These are phyloP conservation scores for Mortierella sp. DNA, from an alignment of 371 early-diverging fungal genomes.

Conservation along the genomic window DNA sequence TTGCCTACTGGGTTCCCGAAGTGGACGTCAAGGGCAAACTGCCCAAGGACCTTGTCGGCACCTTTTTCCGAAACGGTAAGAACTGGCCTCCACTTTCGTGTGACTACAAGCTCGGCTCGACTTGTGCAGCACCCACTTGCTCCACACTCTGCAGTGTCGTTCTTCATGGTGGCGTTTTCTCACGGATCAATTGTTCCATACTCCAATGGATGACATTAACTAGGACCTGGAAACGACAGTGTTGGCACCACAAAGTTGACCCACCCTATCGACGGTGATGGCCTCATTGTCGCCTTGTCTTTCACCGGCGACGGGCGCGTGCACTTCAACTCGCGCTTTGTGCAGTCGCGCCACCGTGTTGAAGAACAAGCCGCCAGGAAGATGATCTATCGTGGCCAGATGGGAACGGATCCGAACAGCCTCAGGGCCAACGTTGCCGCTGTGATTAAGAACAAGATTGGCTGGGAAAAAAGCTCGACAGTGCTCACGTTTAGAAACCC, in stretches of 20 bases:
- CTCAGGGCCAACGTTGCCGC: conserved; percentile 31
- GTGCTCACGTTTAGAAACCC: conserved; percentile 49
- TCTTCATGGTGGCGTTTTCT: too few relatives aligned
- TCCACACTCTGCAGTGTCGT: background rate
- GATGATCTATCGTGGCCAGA: conserved; percentile 52
- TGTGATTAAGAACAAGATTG: conserved; percentile 30
- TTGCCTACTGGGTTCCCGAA: conserved; percentile 48
- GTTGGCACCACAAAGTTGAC: conserved; percentile 31
- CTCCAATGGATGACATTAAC: background rate
- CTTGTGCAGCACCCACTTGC: background rate
- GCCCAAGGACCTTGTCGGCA: conserved; percentile 50
- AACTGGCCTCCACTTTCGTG: background rate
- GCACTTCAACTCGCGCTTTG: conserved; percentile 52
- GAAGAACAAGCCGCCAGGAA: conserved; percentile 40
- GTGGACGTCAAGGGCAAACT: conserved; percentile 46
- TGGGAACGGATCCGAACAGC: conserved; percentile 49
- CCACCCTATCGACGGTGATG: conserved; percentile 52
- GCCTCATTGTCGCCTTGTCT: conserved; percentile 41
- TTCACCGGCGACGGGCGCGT: conserved; percentile 43
- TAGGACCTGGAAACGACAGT: conserved; percentile 49
- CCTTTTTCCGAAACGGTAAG: conserved; percentile 53
- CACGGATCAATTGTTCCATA: too few relatives aligned
- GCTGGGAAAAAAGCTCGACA: conserved; percentile 44
- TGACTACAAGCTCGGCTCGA: background rate
- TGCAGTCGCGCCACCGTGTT: conserved; percentile 51